Conservation (phyloP, 2,329 filamentous ascomycete species). For the Fusarium sulawesiense region DNA sequence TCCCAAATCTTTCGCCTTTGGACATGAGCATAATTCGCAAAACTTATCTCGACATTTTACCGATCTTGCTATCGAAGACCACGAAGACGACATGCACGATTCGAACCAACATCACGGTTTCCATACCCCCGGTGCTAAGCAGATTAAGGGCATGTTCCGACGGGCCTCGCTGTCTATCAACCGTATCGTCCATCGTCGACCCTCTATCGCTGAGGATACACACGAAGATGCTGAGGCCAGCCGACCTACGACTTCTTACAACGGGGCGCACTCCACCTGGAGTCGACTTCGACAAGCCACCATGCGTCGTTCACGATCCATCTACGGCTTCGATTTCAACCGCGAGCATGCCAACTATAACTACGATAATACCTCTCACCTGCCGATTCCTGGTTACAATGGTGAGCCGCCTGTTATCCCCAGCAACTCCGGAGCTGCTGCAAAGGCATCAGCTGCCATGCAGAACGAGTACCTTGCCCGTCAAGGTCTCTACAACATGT, state of each 20-base stretch:
- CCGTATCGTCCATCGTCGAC: conserved; percentile 62
- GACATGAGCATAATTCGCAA: conserved; percentile 49
- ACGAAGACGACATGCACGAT: conserved; percentile 44
- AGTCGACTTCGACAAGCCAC: conserved; percentile 63
- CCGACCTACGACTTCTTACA: conserved; percentile 60
- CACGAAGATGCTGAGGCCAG: conserved; percentile 27
- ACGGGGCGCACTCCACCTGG: conserved; percentile 57
- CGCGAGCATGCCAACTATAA: conserved; percentile 38
- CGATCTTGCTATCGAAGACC: conserved; percentile 51
- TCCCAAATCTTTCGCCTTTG: conserved; percentile 57
- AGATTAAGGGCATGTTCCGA: conserved; percentile 64
- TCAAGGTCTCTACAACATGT: conserved; percentile 54
- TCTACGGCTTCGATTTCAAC: conserved; percentile 56
- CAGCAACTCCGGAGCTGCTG: conserved; percentile 68
- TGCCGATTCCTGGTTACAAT: conserved; percentile 62
- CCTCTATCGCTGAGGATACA: conserved; percentile 54
- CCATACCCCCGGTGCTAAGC: conserved; percentile 45
- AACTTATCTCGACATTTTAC: conserved; percentile 46
- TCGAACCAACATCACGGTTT: conserved; percentile 43
- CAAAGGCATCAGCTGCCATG: conserved; percentile 69
- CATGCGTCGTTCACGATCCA: conserved; percentile 60
- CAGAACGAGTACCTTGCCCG: conserved; percentile 64
- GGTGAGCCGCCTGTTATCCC: conserved; percentile 71
- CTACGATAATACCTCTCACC: conserved; percentile 46
- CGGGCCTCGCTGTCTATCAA: conserved; percentile 67